Conservation (phyloP, 179 eudicot species). For the Camellia oleifera region DNA sequence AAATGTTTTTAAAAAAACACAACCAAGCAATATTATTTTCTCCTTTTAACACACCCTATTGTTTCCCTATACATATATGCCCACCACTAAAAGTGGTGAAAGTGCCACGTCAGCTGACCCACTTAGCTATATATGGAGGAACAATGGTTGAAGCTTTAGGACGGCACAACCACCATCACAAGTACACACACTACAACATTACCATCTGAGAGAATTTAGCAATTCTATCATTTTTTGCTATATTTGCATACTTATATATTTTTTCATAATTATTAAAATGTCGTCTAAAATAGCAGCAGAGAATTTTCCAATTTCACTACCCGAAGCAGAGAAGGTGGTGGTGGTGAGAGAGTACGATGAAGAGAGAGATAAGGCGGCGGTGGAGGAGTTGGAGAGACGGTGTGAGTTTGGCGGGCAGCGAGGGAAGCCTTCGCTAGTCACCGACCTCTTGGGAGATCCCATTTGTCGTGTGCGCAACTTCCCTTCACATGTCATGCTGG, state of each 20-base stretch:
- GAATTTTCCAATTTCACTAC: background rate
- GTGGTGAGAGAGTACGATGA: slow-evolving; percentile 61
- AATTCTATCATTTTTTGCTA: background rate
- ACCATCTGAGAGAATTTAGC: no score
- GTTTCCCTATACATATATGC: background rate
- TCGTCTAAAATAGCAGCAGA: slow-evolving; percentile 32
- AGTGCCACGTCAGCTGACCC: slow-evolving; percentile 8
- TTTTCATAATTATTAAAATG: slow-evolving; percentile 3
- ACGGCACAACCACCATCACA: background rate
- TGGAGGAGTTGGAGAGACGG: slow-evolving; percentile 62
- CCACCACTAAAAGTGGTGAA: slow-evolving; percentile 9
- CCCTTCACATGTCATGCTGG: slow-evolving; percentile 61
- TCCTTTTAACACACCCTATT: no score
- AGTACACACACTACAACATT: background rate
- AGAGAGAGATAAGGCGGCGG: slow-evolving; percentile 43
- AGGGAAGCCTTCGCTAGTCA: slow-evolving; percentile 55
- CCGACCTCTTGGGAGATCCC: slow-evolving; percentile 80
- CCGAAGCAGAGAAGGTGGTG: slow-evolving; percentile 8
- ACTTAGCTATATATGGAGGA: slow-evolving; percentile 17
- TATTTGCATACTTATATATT: no score
- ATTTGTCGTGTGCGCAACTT: slow-evolving; percentile 55
- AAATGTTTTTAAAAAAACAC: no score
- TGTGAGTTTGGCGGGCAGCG: slow-evolving; percentile 58
- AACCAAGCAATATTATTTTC: no score
- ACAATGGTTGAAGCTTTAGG: background rate